Evolutionary conservation across 1,284 basidiomycete genomes (phyloP).

Genomic region (Pyrrhoderma lamaoense): DNA sequence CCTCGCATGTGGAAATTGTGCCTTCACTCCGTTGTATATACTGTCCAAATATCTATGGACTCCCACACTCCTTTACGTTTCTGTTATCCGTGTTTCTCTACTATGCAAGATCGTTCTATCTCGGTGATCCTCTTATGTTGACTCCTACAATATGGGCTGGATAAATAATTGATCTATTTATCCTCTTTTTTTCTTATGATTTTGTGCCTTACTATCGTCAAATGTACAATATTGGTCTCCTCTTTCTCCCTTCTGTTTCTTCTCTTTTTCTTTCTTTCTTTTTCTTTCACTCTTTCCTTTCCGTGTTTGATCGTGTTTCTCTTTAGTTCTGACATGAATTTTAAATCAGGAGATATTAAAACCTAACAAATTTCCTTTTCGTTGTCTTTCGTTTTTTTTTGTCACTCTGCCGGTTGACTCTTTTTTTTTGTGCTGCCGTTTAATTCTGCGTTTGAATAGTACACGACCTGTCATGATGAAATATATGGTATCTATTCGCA

Average conservation of each 20-base stretch:
- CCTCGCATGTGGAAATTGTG: too few relatives aligned
- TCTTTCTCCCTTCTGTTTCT: not conserved
- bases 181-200: not conserved
- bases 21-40: not conserved
- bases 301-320: not conserved
- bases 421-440: not conserved
- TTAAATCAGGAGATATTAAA: too few relatives aligned
- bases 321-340: too few relatives aligned
- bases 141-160: slow-evolving; percentile 6
- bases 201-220: not conserved
- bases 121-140: not conserved
- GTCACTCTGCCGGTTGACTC: not conserved
- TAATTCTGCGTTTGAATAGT: not conserved
- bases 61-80: not conserved
- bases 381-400: too few relatives aligned
- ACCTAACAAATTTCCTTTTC: too few relatives aligned
- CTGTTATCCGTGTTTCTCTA: not conserved
- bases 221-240: not conserved
- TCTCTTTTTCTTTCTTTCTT: not conserved
- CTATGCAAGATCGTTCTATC: not conserved
- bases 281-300: not conserved
- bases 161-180: slow-evolving; percentile 4
- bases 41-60: not conserved
- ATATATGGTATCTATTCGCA: slow-evolving; percentile 14
- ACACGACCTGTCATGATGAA: slow-evolving; percentile 5